Evolutionary conservation across 2,329 filamentous ascomycete genomes (phyloP), one percentile per base, ranked within the genome.

Genomic region (Fusarium liriodendri): DNA sequence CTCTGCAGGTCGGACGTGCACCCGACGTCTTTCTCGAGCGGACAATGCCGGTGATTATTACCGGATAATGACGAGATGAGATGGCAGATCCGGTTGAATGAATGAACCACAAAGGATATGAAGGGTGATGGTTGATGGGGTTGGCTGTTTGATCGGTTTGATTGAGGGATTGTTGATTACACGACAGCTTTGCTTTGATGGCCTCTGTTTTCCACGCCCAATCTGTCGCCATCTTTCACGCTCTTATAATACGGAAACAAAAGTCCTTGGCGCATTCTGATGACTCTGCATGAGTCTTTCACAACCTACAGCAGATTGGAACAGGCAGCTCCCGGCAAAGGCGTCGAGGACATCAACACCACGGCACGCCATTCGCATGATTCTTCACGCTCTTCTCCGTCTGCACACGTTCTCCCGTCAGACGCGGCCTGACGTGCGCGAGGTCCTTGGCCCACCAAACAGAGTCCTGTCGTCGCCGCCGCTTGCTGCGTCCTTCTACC

Each of bases 21-120:
- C 27, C 27, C 27, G 27, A 29, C 40, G 40, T 45, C 40, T 45
- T 45, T 45, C 66, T 45, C 47, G 40, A 37, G 45, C 66, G 64
- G 69, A 61, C 60, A 67, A 72, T 71, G 62, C 62, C 50, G 68
- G 50, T 59, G 60, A 64, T 45, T 66, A 70, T 72, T 70, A 64
- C 54, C 42, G 50, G 69, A 67, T 76, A 64, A 75, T 77, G 75
- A 76, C 73, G 69, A 73, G 69, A 71, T 71, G 75, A 70, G 72
- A 73, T 72, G 74, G 47, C 18, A 73, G 62, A 59, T 68, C 64
- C 63, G 54, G 61, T 37, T 62, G 42, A 54, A 57, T 64, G 69
- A 70, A 47, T 64, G 50, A 58, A 33, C 47, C 47, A 60, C 57
- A 68, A 57, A 45, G 40, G 42, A 69, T 50, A 77, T 69, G 54